Conservation (phyloP, 2,329 filamentous ascomycete species). For the Stagonosporopsis chrysanthemi region DNA sequence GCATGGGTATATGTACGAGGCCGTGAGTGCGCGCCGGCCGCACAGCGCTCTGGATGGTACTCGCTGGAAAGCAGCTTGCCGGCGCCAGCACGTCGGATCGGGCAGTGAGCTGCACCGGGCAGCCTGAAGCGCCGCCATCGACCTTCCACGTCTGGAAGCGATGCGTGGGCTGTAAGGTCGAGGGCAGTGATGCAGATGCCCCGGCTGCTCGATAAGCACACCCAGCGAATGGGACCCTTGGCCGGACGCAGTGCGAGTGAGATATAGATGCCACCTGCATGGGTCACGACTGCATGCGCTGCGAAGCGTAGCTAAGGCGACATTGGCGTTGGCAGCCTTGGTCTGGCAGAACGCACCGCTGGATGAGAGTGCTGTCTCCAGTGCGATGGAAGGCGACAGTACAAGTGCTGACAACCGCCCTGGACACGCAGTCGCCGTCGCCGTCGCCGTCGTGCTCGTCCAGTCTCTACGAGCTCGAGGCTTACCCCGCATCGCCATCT, state of each 20-base stretch:
- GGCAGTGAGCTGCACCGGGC: slow-evolving; percentile 23
- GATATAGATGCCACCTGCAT: slow-evolving; percentile 19
- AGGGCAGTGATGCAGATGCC: slow-evolving; percentile 11
- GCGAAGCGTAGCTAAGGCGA: slow-evolving; percentile 15
- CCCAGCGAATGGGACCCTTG: slow-evolving; percentile 18
- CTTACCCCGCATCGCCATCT: slow-evolving; percentile 35
- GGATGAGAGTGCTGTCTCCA: too few relatives aligned
- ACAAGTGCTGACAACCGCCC: too few relatives aligned
- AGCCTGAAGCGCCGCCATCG: slow-evolving; percentile 17
- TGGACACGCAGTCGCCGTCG: too few relatives aligned
- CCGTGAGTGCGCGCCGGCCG: background rate
- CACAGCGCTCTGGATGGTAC: slow-evolving; percentile 11
- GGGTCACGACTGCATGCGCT: slow-evolving; percentile 14
- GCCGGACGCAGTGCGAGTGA: slow-evolving; percentile 9
- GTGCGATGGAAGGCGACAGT: too few relatives aligned
- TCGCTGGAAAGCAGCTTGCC: slow-evolving; percentile 3
- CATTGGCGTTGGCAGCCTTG: background rate
- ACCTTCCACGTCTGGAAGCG: slow-evolving; percentile 31
- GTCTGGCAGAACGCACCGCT: too few relatives aligned
- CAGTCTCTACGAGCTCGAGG: too few relatives aligned
- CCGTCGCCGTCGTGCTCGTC: too few relatives aligned
- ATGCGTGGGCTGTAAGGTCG: slow-evolving; percentile 11
- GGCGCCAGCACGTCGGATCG: slow-evolving; percentile 13
- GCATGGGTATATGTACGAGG: slow-evolving; percentile 25
- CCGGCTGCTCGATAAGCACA: slow-evolving; percentile 20